Conservation (phyloP, 1,284 basidiomycete species). For the Bjerkandera adusta region DNA sequence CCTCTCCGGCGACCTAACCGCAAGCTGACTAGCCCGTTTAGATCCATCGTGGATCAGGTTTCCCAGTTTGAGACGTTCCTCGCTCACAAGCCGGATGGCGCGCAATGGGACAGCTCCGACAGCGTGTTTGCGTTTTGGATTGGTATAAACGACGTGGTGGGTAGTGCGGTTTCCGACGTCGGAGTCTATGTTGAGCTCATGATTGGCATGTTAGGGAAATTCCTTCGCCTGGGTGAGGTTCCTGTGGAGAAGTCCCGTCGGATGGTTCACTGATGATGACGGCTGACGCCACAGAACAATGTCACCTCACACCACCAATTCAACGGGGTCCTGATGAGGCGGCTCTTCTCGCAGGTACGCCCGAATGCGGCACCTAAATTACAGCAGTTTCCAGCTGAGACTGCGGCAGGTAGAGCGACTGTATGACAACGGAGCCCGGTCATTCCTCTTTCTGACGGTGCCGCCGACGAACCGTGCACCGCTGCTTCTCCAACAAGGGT, state of each 20-base stretch:
- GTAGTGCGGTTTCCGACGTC: conserved; percentile 18
- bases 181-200: no score
- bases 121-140: conserved; percentile 65
- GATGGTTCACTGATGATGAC: conserved; percentile 15
- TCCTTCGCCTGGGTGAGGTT: conserved; percentile 50
- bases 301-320: conserved; percentile 48
- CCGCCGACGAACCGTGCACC: conserved; percentile 62
- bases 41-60: conserved; percentile 64
- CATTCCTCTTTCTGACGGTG: conserved; percentile 67
- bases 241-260: conserved; percentile 3
- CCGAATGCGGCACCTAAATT: no score
- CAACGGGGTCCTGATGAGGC: conserved; percentile 48
- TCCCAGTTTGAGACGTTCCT: conserved; percentile 52
- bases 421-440: conserved; percentile 52
- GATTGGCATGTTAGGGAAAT: conserved; percentile 40
- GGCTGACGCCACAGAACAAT: conserved; percentile 41
- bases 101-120: conserved; percentile 52
- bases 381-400: background rate
- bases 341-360: conserved; percentile 54
- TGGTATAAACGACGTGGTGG: conserved; percentile 63
- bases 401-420: conserved; percentile 47
- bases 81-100: conserved; percentile 47
- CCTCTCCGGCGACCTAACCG: background rate
- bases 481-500: conserved; percentile 49
- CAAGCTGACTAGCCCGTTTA: conserved; percentile 21